Evolutionary conservation across 2,329 filamentous ascomycete genomes (phyloP), one percentile per base, ranked within the genome.

Genomic region (Colletotrichum scovillei): DNA sequence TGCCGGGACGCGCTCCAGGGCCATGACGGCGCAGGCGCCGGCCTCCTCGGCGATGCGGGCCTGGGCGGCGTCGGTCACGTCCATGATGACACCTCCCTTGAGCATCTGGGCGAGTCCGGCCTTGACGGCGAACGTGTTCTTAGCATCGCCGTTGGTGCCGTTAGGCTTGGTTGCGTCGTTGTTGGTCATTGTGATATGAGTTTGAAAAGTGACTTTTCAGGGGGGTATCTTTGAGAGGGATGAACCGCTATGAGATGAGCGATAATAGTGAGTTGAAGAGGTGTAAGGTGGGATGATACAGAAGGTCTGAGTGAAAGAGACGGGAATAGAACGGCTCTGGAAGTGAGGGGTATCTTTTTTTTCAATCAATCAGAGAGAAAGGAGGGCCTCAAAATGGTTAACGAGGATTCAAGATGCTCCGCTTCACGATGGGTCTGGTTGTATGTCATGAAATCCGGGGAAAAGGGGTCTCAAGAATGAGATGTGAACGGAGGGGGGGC

Each of bases 21-120:
- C 97, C 97, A 99, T 99, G 87, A 99, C 97, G 81, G 97, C 97
- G 78, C 92, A 94, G 75, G 97, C 97, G 75, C 97, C 97, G 74
- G 97, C 95, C 83, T 98, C 95, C 85, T 99, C 97, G 82, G 97
- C 97, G 82, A 99, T 98, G 85, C 94, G 94, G 75, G 97, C 95
- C 88, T 97, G 95, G 81, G 94, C 93, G 30, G 95, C 94, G 83
- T 96, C 94, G 76, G 97, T 95, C 72, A 98, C 97, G 85, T 99
- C 97, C 97, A 99, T 99, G 85, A 99, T 99, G 77, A 99, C 97
- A 80, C 97, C 97, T 82, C 97, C 97, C 89, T 98, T 98, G 85
- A 98, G 88, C 97, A 99, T 99, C 85, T 97, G 94, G 28, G 97
- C 97, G 76, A 99, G 88, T 73, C 96, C 97, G 67, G 95, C 93